phyloP scores from a whole-genome alignment of 495 filamentous ascomycete species.

The Glarea lozoyensis region DNA sequence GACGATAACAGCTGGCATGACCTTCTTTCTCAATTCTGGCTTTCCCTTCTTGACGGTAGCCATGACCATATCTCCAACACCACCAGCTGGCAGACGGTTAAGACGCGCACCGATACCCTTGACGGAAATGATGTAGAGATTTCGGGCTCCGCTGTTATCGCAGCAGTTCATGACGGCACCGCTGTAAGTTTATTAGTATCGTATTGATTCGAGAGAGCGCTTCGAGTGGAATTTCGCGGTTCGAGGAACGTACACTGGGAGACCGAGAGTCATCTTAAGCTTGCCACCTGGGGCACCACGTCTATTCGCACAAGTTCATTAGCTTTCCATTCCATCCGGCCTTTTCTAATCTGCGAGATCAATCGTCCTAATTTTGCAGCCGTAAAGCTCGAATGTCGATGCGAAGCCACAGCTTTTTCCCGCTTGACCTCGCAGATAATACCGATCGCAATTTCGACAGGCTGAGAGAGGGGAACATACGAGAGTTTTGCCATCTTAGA shows the following conservation, averaged over 20 bases:
- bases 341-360: background rate
- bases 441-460: background rate
- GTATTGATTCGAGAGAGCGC: background rate
- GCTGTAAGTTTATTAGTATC: conserved; percentile 42
- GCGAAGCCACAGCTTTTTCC: background rate
- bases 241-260: conserved; percentile 77
- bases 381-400: background rate
- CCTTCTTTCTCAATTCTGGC: conserved; percentile 98
- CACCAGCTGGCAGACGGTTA: conserved; percentile 93
- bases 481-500: conserved; percentile 24
- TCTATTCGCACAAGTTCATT: conserved; percentile 27
- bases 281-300: conserved; percentile 97
- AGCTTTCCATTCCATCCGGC: conserved; percentile 1
- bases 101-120: conserved; percentile 98
- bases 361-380: background rate
- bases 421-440: background rate
- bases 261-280: conserved; percentile 99
- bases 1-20: conserved; percentile 98
- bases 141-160: conserved; percentile 97
- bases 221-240: background rate
- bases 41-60: conserved; percentile 99
- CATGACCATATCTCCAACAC: conserved; percentile 99
- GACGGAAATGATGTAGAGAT: conserved; percentile 99
- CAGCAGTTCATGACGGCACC: conserved; percentile 95
- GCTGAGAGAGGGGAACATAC: conserved; percentile 13